Conservation (phyloP, 768 basidiomycete genomes). For the Leucosporidium scottii region DNA sequence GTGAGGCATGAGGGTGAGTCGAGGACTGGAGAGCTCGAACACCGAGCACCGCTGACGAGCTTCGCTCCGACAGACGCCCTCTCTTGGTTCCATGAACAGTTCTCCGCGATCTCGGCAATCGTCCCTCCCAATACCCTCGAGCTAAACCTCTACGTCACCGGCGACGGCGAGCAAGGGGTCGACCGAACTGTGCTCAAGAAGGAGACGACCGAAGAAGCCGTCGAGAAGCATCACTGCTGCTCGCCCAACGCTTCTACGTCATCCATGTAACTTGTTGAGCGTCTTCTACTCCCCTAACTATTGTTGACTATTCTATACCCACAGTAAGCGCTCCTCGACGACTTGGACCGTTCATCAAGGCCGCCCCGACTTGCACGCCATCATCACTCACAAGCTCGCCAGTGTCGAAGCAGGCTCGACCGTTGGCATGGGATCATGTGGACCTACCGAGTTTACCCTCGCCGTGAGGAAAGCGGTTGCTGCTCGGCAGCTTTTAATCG, state of each 20-base stretch:
- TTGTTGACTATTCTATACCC: neutral
- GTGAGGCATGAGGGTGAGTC: constrained; percentile 16
- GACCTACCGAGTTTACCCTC: constrained; percentile 8
- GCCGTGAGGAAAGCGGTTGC: constrained; percentile 23
- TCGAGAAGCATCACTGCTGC: neutral
- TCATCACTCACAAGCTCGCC: constrained; percentile 5
- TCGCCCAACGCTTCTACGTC: neutral
- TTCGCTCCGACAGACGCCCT: constrained; percentile 2
- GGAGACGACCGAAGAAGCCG: neutral
- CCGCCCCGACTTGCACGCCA: neutral
- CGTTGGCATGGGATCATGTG: constrained; percentile 16
- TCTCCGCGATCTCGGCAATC: neutral
- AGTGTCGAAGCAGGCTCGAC: neutral
- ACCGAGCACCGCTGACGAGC: neutral
- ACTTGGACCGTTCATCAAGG: constrained; percentile 3
- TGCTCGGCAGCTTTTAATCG: constrained; percentile 5
- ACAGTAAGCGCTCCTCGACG: neutral
- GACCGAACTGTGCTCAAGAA: too few species aligned
- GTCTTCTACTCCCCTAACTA: neutral
- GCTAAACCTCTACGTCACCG: constrained; percentile 17
- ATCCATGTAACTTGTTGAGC: neutral
- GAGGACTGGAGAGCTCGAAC: neutral
- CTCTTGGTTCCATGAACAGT: constrained; percentile 19
- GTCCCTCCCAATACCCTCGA: constrained; percentile 3
- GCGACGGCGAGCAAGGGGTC: neutral